A percentile compares a stretch with the other conserved stretches of the same genome.
phyloP scores from a whole-genome alignment of 805 yeast genomes.

The Candida coquimbonensis region DNA sequence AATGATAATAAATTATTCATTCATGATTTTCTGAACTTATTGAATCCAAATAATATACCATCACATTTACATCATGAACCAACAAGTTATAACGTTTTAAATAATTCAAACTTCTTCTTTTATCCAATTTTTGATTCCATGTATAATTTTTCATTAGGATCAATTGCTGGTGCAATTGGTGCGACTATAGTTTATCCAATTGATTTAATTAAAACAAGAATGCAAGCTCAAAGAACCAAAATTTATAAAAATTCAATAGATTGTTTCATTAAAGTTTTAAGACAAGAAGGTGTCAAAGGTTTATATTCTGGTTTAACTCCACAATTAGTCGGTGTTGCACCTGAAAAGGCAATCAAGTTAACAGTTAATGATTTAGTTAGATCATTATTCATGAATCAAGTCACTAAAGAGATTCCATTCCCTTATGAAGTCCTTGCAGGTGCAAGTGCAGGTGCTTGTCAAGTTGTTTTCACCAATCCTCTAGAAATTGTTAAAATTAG shows the following conservation, averaged over 20 bases:
- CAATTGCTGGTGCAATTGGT: constrained; percentile 95
- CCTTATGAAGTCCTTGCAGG: constrained; percentile 80
- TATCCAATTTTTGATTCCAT: constrained; percentile 76
- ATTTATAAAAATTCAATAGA: constrained; percentile 77
- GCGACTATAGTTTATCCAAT: constrained; percentile 98
- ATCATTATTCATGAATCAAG: constrained; percentile 51
- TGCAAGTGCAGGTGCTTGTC: constrained; percentile 93
- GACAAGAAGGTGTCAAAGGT: constrained; percentile 75
- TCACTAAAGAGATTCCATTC: constrained; percentile 42
- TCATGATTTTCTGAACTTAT: constrained; percentile 33
- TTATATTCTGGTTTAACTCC: constrained; percentile 91
- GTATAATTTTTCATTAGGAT: constrained; percentile 84
- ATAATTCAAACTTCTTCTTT: constrained; percentile 30
- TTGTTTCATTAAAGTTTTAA: constrained; percentile 73
- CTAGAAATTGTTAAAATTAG: constrained; percentile 92
- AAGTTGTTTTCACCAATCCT: constrained; percentile 93
- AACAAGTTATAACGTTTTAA: neutral
- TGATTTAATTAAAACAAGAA: constrained; percentile 90
- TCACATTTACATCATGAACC: constrained; percentile 21
- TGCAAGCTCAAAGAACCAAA: constrained; percentile 87
- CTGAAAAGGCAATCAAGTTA: constrained; percentile 94
- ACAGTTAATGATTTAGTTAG: constrained; percentile 90
- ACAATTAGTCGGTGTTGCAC: constrained; percentile 94
- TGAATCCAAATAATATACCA: constrained; percentile 31
- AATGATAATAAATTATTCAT: constrained; percentile 20